A percentile compares a stretch with the other conserved stretches of the same genome.
These are phyloP conservation scores for Leishmania guyanensis DNA, from an alignment of 208 protist genomes.

Conservation along the genomic window DNA sequence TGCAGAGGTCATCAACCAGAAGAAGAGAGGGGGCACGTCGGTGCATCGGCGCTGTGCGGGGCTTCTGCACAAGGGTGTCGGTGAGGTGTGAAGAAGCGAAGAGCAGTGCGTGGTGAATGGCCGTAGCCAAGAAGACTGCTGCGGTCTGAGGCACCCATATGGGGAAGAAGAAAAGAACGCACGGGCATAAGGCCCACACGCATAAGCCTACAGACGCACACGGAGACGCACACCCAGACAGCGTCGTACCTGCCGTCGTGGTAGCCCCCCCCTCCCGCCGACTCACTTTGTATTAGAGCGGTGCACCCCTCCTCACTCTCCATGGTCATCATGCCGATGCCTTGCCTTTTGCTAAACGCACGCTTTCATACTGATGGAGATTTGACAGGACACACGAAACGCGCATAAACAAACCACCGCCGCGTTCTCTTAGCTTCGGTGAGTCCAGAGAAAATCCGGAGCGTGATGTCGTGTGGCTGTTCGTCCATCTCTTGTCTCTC, in stretches of 20 bases:
- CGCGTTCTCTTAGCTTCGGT: neutral
- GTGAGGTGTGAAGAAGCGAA: neutral
- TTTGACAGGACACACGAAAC: neutral
- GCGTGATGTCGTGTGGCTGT: too few relatives aligned
- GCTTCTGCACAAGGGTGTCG: too few relatives aligned
- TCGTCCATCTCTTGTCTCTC: neutral
- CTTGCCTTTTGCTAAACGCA: neutral
- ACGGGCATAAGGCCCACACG: neutral
- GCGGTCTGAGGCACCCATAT: neutral
- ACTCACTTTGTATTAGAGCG: neutral
- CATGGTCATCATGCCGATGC: neutral
- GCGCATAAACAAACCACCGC: neutral
- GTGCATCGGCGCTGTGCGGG: neutral
- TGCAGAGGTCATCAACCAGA: neutral
- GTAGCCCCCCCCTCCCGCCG: neutral
- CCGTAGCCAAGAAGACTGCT: neutral
- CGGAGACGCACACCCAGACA: neutral
- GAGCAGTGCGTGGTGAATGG: neutral
- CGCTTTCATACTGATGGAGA: neutral
- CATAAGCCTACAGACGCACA: neutral
- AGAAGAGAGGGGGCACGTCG: neutral
- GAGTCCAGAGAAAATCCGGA: neutral
- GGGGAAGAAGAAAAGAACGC: neutral
- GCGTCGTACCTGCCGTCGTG: neutral
- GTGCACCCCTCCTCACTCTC: neutral